phyloP scores from a whole-genome alignment of 768 basidiomycete genomes.

The Boletus speciosus region DNA sequence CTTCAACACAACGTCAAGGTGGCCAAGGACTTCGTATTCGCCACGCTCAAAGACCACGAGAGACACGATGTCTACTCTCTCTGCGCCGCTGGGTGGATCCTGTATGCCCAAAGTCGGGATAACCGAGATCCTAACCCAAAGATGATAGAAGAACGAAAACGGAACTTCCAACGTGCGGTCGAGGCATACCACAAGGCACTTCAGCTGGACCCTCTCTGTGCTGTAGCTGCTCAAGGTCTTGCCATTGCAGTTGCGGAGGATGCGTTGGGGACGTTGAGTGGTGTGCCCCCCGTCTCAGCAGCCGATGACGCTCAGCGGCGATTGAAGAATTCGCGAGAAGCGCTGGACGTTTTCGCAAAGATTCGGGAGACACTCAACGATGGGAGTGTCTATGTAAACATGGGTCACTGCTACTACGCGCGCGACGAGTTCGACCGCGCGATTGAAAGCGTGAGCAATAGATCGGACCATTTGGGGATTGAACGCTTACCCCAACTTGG shows the following conservation, averaged over 20 bases:
- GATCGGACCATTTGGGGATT: background rate
- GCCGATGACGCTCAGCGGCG: conserved; percentile 66
- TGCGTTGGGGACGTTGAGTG: conserved; percentile 66
- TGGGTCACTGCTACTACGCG: conserved; percentile 93
- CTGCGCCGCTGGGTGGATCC: conserved; percentile 84
- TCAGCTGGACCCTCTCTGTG: conserved; percentile 77
- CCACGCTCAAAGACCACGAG: conserved; percentile 81
- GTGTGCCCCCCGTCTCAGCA: conserved; percentile 44
- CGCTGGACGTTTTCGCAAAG: conserved; percentile 85
- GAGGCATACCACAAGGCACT: conserved; percentile 94
- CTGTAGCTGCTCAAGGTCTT: conserved; percentile 91
- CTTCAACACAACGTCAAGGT: conserved; percentile 68
- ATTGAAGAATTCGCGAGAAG: conserved; percentile 76
- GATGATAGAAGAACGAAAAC: conserved; percentile 59
- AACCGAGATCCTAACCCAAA: conserved; percentile 59
- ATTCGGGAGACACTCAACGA: conserved; percentile 81
- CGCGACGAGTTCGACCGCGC: conserved; percentile 94
- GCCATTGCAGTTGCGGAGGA: conserved; percentile 95
- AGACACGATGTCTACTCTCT: conserved; percentile 88
- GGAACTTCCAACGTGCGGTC: conserved; percentile 75
- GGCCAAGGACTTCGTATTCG: conserved; percentile 88
- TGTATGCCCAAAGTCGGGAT: conserved; percentile 85
- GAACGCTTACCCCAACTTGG: background rate
- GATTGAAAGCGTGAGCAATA: conserved; percentile 79
- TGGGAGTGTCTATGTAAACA: conserved; percentile 90